These are phyloP conservation scores for Mycocentrospora acerina DNA, from an alignment of 2,329 filamentous ascomycete species.

Conservation along the genomic window DNA sequence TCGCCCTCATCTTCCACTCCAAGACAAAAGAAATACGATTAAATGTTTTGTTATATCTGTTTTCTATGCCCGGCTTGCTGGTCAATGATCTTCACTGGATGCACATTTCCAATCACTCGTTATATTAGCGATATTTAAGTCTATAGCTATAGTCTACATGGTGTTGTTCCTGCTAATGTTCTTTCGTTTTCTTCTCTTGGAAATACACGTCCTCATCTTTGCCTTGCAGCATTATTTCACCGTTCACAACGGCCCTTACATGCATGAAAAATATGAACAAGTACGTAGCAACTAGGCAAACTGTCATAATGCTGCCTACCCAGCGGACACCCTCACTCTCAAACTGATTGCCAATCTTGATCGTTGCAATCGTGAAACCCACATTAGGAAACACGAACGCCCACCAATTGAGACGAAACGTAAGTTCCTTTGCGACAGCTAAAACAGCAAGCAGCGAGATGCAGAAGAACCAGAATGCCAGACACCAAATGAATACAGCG, in stretches of 20 bases:
- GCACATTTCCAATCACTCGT: too few relatives aligned
- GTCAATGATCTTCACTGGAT: too few relatives aligned
- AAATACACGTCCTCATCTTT: slow-evolving; percentile 34
- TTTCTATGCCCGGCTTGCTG: too few relatives aligned
- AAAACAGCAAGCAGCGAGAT: slow-evolving; percentile 37
- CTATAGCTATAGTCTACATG: too few relatives aligned
- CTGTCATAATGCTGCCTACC: slow-evolving; percentile 51
- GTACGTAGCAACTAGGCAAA: slow-evolving; percentile 54
- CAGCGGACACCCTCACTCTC: slow-evolving; percentile 36
- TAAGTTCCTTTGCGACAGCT: slow-evolving; percentile 26
- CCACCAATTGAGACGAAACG: slow-evolving; percentile 62
- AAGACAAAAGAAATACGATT: too few relatives aligned
- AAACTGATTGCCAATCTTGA: slow-evolving; percentile 35
- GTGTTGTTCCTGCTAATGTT: too few relatives aligned
- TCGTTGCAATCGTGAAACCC: slow-evolving; percentile 42
- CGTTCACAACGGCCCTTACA: slow-evolving; percentile 50
- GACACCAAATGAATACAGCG: slow-evolving; percentile 63
- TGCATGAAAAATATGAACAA: slow-evolving; percentile 52
- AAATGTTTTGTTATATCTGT: too few relatives aligned
- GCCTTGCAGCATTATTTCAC: slow-evolving; percentile 58
- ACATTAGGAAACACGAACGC: slow-evolving; percentile 52
- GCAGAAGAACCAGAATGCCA: slow-evolving; percentile 57
- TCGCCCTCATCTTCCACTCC: too few relatives aligned
- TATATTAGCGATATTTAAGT: too few relatives aligned
- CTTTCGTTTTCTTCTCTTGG: too few relatives aligned